phyloP scores from a whole-genome alignment of 768 basidiomycete species.

The Clitopilus hobsonii region DNA sequence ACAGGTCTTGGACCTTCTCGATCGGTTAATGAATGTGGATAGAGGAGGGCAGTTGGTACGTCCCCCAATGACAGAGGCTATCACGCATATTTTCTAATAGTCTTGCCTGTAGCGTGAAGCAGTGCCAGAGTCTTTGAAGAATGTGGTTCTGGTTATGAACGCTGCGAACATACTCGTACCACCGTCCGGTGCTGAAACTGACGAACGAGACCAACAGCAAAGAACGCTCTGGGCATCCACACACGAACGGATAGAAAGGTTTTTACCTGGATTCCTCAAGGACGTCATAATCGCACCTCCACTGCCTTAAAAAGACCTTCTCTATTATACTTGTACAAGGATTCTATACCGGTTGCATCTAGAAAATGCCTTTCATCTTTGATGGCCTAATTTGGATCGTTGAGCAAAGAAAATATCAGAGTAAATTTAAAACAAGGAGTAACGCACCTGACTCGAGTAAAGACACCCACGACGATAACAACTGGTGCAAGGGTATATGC shows the following conservation, averaged over 20 bases:
- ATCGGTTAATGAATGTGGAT: conserved; percentile 84
- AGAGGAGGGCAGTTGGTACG: conserved; percentile 83
- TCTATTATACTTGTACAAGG: too few species aligned
- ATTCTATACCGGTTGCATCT: neutral
- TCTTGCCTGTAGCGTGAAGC: conserved; percentile 72
- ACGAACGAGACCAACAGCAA: conserved; percentile 54
- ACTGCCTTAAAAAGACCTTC: neutral
- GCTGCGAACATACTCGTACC: conserved; percentile 81
- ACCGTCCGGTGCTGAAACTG: conserved; percentile 37
- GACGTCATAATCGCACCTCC: conserved; percentile 52
- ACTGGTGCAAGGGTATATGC: conserved; percentile 55
- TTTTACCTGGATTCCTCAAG: conserved; percentile 85
- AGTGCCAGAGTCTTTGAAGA: conserved; percentile 93
- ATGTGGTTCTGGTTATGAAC: conserved; percentile 94
- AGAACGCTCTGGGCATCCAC: conserved; percentile 81
- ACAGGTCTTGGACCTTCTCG: conserved; percentile 82
- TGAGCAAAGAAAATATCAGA: neutral
- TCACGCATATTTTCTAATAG: too few species aligned
- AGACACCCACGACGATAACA: conserved; percentile 37
- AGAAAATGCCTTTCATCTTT: neutral
- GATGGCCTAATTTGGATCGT: neutral
- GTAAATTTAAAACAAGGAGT: neutral
- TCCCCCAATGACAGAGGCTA: too few species aligned
- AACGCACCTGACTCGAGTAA: conserved; percentile 48
- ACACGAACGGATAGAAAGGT: conserved; percentile 81